A percentile compares a stretch with the other conserved stretches of the same genome.
These are phyloP conservation scores for Saturnispora kantuleensis DNA, from an alignment of 805 yeast species.

Conservation along the genomic window DNA sequence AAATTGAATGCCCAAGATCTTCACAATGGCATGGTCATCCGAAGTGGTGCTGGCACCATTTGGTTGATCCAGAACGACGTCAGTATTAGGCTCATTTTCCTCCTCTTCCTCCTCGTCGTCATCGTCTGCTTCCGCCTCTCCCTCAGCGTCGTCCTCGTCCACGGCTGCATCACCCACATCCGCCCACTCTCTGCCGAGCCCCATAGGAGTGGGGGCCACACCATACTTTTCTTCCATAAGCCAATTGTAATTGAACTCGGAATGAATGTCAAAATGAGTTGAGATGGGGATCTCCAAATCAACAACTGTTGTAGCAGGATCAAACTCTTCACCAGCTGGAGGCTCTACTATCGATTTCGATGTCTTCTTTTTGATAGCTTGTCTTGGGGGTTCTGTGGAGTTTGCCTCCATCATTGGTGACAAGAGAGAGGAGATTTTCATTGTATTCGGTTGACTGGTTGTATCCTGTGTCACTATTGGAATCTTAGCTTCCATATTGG, in stretches of 20 bases:
- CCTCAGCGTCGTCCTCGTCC: slow-evolving; percentile 32
- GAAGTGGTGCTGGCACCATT: slow-evolving; percentile 4
- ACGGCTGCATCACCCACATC: slow-evolving; percentile 15
- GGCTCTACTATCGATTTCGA: not conserved
- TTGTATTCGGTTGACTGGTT: not conserved
- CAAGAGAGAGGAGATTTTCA: slow-evolving; percentile 1
- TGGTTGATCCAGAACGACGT: not conserved
- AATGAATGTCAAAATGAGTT: slow-evolving; percentile 44
- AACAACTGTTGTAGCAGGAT: not conserved
- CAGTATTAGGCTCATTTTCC: not conserved
- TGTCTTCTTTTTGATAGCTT: not conserved
- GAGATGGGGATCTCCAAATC: slow-evolving; percentile 25
- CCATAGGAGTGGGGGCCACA: slow-evolving; percentile 42
- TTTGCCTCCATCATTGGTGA: not conserved
- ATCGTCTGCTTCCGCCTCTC: slow-evolving; percentile 27
- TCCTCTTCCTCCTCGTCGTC: slow-evolving; percentile 21
- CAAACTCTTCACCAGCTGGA: slow-evolving; percentile 1
- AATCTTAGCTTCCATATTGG: too few relatives aligned
- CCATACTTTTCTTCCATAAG: slow-evolving; percentile 82
- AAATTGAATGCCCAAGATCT: slow-evolving; percentile 22
- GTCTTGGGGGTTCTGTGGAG: not conserved
- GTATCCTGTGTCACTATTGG: too few relatives aligned
- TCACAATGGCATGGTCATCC: slow-evolving; percentile 26
- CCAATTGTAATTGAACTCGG: slow-evolving; percentile 60
- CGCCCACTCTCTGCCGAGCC: slow-evolving; percentile 33